These are phyloP conservation scores for Myrica gale DNA, from an alignment of 306 rosid species.

Conservation along the genomic window DNA sequence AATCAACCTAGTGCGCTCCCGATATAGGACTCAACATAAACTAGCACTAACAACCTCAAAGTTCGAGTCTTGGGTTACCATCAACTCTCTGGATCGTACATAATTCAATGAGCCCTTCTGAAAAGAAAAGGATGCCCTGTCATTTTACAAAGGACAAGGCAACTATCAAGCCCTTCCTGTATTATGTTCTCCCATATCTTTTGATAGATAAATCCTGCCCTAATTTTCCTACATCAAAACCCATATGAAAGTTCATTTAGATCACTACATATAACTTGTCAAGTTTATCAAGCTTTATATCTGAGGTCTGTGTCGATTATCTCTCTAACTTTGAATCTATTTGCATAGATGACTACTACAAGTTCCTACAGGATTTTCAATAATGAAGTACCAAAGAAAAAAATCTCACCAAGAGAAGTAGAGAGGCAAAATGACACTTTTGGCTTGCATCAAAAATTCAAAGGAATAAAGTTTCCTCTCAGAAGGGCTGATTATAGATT, in stretches of 20 bases:
- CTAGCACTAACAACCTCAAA: neutral
- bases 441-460: neutral
- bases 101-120: neutral
- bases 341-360: no score
- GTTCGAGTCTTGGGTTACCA: neutral
- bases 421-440: no score
- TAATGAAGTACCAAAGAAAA: no score
- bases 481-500: neutral
- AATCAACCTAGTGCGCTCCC: no score
- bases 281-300: neutral
- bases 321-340: neutral
- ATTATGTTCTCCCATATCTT: no score
- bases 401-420: neutral
- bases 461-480: neutral
- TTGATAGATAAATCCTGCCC: neutral
- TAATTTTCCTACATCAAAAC: neutral
- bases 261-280: neutral
- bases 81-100: neutral
- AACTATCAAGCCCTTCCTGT: neutral
- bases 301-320: neutral
- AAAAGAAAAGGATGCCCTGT: no score
- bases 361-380: no score
- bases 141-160: neutral
- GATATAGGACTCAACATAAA: neutral
- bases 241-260: neutral